Evolutionary conservation across 345 rosid genomes (phyloP).

Genomic region (Schrenkiella parvula): DNA sequence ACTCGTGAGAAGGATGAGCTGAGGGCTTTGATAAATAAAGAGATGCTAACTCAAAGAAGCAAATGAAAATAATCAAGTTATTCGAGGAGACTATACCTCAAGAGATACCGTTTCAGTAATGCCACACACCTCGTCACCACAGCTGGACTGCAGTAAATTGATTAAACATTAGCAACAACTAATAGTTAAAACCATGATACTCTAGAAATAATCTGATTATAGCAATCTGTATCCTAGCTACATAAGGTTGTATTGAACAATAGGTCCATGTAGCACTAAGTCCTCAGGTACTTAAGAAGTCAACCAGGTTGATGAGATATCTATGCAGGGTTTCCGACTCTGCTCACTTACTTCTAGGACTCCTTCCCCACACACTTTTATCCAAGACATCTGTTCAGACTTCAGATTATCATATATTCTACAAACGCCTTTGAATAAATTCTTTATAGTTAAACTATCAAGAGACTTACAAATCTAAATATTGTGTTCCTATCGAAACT

Average conservation of each 20-base stretch:
- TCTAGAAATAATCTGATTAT: background rate
- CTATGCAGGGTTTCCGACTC: background rate
- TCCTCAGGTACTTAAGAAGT: background rate
- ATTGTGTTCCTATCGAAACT: background rate
- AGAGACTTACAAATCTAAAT: background rate
- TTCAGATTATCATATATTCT: background rate
- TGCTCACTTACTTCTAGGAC: background rate
- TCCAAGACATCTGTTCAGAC: background rate
- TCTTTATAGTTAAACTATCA: background rate
- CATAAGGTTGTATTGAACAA: background rate
- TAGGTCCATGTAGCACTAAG: background rate
- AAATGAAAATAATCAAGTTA: slow-evolving; percentile 19
- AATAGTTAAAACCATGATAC: slow-evolving; percentile 2
- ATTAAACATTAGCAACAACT: slow-evolving; percentile 33
- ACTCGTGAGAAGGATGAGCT: background rate
- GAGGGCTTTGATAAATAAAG: slow-evolving; percentile 7
- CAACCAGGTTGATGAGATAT: background rate
- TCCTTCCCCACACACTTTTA: background rate
- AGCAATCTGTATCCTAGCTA: slow-evolving; percentile 10
- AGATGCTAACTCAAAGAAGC: slow-evolving; percentile 12
- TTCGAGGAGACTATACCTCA: slow-evolving; percentile 46
- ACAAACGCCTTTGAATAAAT: background rate
- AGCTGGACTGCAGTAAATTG: slow-evolving; percentile 72
- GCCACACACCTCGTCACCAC: slow-evolving; percentile 95
- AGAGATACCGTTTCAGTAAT: slow-evolving; percentile 79